phyloP scores from a whole-genome alignment of 176 grass and related monocot genomes.

The Phoenix roebelenii region DNA sequence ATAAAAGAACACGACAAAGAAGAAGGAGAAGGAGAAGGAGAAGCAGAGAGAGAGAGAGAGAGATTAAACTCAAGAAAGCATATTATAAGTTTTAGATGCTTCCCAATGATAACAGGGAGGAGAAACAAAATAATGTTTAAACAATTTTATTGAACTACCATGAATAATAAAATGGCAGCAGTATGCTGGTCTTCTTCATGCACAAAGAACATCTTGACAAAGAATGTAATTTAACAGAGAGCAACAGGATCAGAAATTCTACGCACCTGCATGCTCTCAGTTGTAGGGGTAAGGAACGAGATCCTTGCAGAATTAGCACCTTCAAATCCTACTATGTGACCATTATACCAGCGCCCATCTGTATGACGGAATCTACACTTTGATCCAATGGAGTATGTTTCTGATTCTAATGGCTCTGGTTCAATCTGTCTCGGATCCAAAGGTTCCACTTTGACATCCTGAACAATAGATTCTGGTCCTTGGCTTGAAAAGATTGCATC shows the following conservation, averaged over 20 bases:
- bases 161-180: too few relatives aligned
- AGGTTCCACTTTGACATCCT: conserved; percentile 33
- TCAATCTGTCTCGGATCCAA: conserved; percentile 37
- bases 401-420: conserved; percentile 39
- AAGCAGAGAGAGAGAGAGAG: too few relatives aligned
- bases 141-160: too few relatives aligned
- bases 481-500: conserved; percentile 56
- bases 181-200: too few relatives aligned
- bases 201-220: too few relatives aligned
- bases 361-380: conserved; percentile 89
- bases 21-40: too few relatives aligned
- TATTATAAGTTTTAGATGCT: too few relatives aligned
- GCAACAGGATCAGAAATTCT: conserved; percentile 3
- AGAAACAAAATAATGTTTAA: too few relatives aligned
- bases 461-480: conserved; percentile 6
- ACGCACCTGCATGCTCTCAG: conserved; percentile 83
- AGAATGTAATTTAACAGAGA: not conserved
- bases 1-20: too few relatives aligned
- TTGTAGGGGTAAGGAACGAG: conserved; percentile 80
- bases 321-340: conserved; percentile 61
- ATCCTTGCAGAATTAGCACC: conserved; percentile 46
- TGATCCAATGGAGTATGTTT: conserved; percentile 49
- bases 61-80: too few relatives aligned
- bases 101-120: too few relatives aligned
- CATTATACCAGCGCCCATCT: conserved; percentile 96